Base-by-base conservation (phyloP, 192 early-diverging fungal genomes). In the Umbelopsis ramanniana region DNA sequence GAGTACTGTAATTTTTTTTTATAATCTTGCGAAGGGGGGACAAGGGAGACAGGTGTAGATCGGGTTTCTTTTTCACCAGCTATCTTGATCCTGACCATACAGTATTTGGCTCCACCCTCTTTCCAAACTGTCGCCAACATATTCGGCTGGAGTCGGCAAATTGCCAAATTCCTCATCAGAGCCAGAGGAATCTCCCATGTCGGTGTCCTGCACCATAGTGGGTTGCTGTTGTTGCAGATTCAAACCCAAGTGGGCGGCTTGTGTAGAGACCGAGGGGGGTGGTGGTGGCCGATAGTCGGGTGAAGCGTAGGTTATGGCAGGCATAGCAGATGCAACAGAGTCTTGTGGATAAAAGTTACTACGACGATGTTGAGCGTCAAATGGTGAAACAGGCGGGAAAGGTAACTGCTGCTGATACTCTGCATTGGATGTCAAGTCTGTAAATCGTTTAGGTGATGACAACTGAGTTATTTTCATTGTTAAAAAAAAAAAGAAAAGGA, bases 181-280 rank as follows among this genome's bases (percentile, higher is more conserved):
- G 33, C 57, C 57, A 17, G 57, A 63, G 0, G 57, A 63, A 37
- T 63, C 57, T 22, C 57, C 57, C 57, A 63, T 63, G 33, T 63
- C 57, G 57, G 57, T 63, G 57, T 63, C 57, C 33, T 63, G 57
- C 57, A 63, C 57, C 57, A 63, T 63, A 14, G 57, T 63, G 14
- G 57, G 57, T 63, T 63, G 57, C 33, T 63, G 57, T n/a, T 63
- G 57, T 14, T 63, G 57, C 29, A 63, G 26, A 26, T 63, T 63
- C 23, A 19, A 11, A 23, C 53, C 53, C 22, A 54, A n/a, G 3
- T 63, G 57, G n/a, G 23, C 15, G 54, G 54, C 17, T 50, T 43
- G 40, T 43, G 40, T 43, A 43, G 40, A 11, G 29, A 29, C 29
- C n/a, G n/a, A n/a, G 29, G 29, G 15, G 17, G 57, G 57, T 38